Conservation (phyloP, 352 stramenopile genomes). For the Phytophthora cryptogea region DNA sequence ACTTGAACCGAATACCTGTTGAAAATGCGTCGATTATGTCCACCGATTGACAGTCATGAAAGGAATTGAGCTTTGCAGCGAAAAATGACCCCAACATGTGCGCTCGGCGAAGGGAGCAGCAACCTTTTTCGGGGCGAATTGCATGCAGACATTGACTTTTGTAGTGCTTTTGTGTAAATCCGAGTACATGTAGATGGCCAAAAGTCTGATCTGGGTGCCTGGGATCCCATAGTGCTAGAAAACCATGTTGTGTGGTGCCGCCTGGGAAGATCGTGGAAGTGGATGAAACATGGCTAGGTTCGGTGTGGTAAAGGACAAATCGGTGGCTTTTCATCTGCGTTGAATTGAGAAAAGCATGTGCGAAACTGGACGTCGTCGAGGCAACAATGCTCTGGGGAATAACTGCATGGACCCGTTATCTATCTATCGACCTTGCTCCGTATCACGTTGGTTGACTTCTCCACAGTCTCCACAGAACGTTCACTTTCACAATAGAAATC, state of each 20-base stretch:
- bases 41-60: constrained; percentile 10
- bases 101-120: constrained; percentile 10
- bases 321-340: not conserved
- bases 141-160: not conserved
- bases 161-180: too few relatives aligned
- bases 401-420: not conserved
- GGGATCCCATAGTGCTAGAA: too few relatives aligned
- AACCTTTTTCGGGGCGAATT: not conserved
- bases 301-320: not conserved
- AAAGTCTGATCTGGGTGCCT: too few relatives aligned
- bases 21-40: constrained; percentile 5
- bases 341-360: not conserved
- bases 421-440: not conserved
- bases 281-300: not conserved
- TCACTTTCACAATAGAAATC: too few relatives aligned
- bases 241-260: too few relatives aligned
- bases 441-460: not conserved
- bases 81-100: constrained; percentile 28
- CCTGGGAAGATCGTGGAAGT: not conserved
- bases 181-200: too few relatives aligned
- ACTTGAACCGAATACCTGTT: constrained; percentile 32
- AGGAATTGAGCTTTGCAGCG: constrained; percentile 28
- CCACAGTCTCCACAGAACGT: too few relatives aligned
- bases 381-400: not conserved
- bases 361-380: constrained; percentile 6